Evolutionary conservation across 805 yeast species (phyloP).

Genomic region (Clavispora vitiphila): DNA sequence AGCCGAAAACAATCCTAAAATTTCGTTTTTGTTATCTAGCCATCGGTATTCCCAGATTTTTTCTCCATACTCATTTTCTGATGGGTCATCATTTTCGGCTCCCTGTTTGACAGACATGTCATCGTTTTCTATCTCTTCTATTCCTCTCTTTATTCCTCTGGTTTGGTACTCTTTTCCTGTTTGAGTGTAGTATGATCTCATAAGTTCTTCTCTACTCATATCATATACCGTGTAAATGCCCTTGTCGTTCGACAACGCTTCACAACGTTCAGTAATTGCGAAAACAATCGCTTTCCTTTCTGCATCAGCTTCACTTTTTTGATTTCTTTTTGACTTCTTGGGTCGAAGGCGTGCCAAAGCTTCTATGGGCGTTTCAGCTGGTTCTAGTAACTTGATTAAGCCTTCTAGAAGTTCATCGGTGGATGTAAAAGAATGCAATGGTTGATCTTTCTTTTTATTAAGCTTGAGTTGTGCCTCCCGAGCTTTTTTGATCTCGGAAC

Average conservation of each 20-base stretch:
- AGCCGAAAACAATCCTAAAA: constrained; percentile 45
- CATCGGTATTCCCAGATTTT: constrained; percentile 48
- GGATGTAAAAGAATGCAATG: neutral
- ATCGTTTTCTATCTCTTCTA: constrained; percentile 19
- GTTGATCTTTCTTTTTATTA: constrained; percentile 1
- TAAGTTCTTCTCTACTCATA: constrained; percentile 42
- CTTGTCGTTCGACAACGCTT: constrained; percentile 13
- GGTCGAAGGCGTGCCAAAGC: constrained; percentile 38
- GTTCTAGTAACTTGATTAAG: constrained; percentile 45
- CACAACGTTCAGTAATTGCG: constrained; percentile 44
- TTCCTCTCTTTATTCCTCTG: constrained; percentile 31
- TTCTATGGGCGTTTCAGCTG: constrained; percentile 59
- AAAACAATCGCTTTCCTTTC: constrained; percentile 20
- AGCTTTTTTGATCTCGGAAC: constrained; percentile 26
- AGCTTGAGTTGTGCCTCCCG: constrained; percentile 25
- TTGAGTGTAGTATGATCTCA: constrained; percentile 45
- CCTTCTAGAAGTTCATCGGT: constrained; percentile 14
- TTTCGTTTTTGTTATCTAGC: constrained; percentile 30
- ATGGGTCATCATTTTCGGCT: neutral
- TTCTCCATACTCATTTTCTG: constrained; percentile 20
- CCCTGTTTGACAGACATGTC: constrained; percentile 4
- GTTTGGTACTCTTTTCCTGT: constrained; percentile 48
- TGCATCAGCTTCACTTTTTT: constrained; percentile 9
- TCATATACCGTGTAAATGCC: constrained; percentile 36
- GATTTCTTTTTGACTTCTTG: neutral